phyloP scores from a whole-genome alignment of 2,329 filamentous ascomycete species.

The Chalaropsis ovoidea region DNA sequence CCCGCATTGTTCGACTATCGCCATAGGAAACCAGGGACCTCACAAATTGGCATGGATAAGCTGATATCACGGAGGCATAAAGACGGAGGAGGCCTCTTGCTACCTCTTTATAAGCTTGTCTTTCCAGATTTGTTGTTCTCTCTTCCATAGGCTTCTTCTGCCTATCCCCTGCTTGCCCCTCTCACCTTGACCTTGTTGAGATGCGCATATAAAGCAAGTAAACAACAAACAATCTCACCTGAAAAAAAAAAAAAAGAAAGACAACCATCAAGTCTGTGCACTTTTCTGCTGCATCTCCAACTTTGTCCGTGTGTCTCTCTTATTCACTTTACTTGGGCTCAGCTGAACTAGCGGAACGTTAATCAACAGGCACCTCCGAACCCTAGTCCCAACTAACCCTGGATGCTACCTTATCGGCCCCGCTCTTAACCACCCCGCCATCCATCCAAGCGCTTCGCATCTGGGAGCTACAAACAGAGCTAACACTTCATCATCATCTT shows the following conservation, averaged over 20 bases:
- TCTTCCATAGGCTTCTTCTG: neutral
- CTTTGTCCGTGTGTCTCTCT: too few relatives aligned
- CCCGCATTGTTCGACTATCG: neutral
- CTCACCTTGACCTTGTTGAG: neutral
- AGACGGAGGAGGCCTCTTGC: slow-evolving; percentile 1
- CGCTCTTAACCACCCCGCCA: slow-evolving; percentile 6
- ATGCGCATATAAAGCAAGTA: neutral
- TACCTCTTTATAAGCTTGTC: neutral
- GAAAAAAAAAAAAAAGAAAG: neutral
- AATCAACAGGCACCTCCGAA: neutral
- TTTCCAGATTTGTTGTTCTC: neutral
- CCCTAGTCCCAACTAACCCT: slow-evolving; percentile 13
- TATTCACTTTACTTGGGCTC: neutral
- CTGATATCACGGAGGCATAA: neutral
- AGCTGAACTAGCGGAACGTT: too few relatives aligned
- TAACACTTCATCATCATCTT: too few relatives aligned
- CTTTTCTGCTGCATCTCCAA: too few relatives aligned
- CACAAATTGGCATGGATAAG: neutral
- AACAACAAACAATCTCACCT: slow-evolving; percentile 2
- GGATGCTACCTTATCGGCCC: neutral
- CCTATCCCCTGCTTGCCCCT: neutral
- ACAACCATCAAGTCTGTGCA: neutral
- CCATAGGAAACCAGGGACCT: neutral
- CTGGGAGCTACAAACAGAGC: too few relatives aligned
- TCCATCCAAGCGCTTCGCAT: too few relatives aligned